Evolutionary conservation across 2,329 filamentous ascomycete genomes (phyloP).

Genomic region (Botrytis tulipae): DNA sequence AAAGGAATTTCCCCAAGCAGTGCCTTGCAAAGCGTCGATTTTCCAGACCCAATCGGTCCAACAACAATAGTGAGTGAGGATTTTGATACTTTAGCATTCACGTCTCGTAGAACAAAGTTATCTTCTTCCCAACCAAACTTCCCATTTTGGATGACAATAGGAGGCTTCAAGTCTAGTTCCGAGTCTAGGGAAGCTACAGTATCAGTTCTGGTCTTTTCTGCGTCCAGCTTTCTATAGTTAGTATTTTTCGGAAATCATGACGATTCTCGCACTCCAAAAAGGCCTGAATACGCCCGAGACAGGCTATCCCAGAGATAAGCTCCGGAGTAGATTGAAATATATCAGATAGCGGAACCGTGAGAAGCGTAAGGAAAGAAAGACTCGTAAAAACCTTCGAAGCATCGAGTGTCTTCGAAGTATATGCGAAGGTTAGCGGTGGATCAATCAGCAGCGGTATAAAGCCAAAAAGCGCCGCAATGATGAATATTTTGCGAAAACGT

Average conservation of each 20-base stretch:
- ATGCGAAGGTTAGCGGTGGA: slow-evolving; percentile 26
- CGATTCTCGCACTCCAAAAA: neutral
- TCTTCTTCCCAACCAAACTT: neutral
- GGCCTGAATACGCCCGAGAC: neutral
- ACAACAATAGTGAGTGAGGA: slow-evolving; percentile 30
- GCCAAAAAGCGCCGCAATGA: slow-evolving; percentile 24
- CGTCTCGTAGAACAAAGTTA: neutral
- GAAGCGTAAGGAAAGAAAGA: slow-evolving; percentile 28
- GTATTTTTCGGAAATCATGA: neutral
- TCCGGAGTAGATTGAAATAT: slow-evolving; percentile 29
- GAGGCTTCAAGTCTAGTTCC: neutral
- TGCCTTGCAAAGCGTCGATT: slow-evolving; percentile 32
- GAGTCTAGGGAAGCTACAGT: neutral
- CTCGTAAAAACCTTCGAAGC: slow-evolving; percentile 26
- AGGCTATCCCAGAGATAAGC: slow-evolving; percentile 24
- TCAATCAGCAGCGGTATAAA: slow-evolving; percentile 24
- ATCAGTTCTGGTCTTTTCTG: neutral
- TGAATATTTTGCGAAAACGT: slow-evolving; percentile 29
- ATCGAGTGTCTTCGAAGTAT: slow-evolving; percentile 25
- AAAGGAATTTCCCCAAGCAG: slow-evolving; percentile 30
- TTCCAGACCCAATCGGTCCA: slow-evolving; percentile 37
- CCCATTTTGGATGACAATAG: slow-evolving; percentile 13
- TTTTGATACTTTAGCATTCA: neutral
- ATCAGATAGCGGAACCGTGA: slow-evolving; percentile 27
- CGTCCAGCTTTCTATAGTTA: neutral